Evolutionary conservation across 108 stramenopile genomes (phyloP), one percentile per base, ranked within the genome.

Genomic region (Skeletonema marinoi): DNA sequence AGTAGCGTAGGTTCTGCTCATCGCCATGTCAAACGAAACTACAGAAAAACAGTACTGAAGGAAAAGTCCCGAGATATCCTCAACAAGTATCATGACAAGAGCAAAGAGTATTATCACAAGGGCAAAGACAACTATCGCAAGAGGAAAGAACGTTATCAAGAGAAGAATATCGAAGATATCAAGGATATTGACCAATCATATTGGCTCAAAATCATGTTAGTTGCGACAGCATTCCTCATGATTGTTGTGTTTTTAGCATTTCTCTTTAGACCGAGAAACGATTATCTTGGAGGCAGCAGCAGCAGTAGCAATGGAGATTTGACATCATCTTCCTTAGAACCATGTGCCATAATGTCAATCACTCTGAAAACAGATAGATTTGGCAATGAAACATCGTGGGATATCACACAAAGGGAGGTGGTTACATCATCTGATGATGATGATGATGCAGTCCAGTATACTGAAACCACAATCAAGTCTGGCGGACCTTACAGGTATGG

Each of bases 341-440:
- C 54, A 29, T 56, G 54, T 56, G 54, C 54, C 54, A 56, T 10
- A 56, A 2, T 56, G 1, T 25, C 54, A 56, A 1, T 56, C 1
- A 29, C 54, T 10, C 21, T 56, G 1, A 56, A 11, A 56, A 56
- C 54, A 29, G 54, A 56, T 56, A 21, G 54, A n/a, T 56, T 56
- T 25, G 54, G 54, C 4, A 56, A 56, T 56, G 54, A 56, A 56
- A 56, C 54, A 25, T 56, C 54, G 25, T 56, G 54, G 54, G 54
- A 56, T 56, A 29, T 56, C 25, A 29, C 25, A 29, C 19, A 2
- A 25, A 56, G 25, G 19, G 25, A 25, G 19, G 13, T 21, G 50
- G 19, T 51, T 19, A 17, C n/a, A 51, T 19, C 17, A 25, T 3
- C 0, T 51, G 17, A 51, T 21, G 3, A 51, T 51, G 9, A 46